Conservation (phyloP, 2,329 filamentous ascomycete genomes). For the Aspergillus sp. region DNA sequence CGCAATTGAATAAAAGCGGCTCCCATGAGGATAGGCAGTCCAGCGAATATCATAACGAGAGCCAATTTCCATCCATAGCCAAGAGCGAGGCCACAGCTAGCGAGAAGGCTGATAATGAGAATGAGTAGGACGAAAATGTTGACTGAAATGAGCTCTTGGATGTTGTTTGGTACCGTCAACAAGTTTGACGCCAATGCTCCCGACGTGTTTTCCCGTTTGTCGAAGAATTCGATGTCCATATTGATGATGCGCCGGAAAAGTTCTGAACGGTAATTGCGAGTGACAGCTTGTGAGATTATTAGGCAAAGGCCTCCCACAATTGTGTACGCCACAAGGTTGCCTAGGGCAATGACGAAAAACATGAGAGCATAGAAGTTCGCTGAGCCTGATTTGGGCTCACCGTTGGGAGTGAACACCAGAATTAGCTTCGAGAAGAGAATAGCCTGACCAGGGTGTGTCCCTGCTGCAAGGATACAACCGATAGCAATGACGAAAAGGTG, state of each 20-base stretch:
- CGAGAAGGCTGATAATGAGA: slow-evolving; percentile 48
- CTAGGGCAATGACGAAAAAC: slow-evolving; percentile 6
- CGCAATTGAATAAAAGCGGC: slow-evolving; percentile 51
- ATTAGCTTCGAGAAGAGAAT: neutral
- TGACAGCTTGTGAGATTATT: slow-evolving; percentile 19
- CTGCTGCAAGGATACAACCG: slow-evolving; percentile 9
- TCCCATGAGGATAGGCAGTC: slow-evolving; percentile 47
- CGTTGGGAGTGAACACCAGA: neutral
- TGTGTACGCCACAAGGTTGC: slow-evolving; percentile 40
- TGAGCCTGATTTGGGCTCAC: neutral
- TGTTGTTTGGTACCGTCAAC: slow-evolving; percentile 37
- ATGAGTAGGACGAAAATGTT: slow-evolving; percentile 52
- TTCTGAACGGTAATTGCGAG: slow-evolving; percentile 20
- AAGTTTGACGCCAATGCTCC: slow-evolving; percentile 27
- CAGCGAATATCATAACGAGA: slow-evolving; percentile 48
- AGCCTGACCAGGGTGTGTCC: slow-evolving; percentile 35
- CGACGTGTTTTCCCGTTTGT: slow-evolving; percentile 30
- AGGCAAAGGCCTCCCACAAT: slow-evolving; percentile 35
- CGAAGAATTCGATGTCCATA: slow-evolving; percentile 35
- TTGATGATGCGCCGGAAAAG: slow-evolving; percentile 26
- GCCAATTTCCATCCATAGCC: slow-evolving; percentile 53
- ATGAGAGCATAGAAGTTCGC: slow-evolving; percentile 6
- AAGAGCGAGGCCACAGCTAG: slow-evolving; percentile 50
- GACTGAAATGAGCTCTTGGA: slow-evolving; percentile 49
- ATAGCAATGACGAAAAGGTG: neutral